Evolutionary conservation across 441 rosid genomes (phyloP), one percentile per base, ranked within the genome.

Genomic region (Pelargonium australe): DNA sequence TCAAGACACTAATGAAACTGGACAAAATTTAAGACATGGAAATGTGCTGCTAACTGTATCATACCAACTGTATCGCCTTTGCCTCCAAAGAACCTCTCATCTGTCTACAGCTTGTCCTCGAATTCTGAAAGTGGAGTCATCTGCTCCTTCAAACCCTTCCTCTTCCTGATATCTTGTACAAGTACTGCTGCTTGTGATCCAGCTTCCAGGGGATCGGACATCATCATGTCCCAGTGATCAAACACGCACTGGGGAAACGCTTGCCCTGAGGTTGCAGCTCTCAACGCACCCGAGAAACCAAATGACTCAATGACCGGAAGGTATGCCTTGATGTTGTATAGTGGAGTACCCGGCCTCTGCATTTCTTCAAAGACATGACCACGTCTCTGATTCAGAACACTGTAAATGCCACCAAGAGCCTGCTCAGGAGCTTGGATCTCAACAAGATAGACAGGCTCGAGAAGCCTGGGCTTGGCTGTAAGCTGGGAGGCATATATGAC

Each of bases 71-170:
- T 34, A 34, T 34, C 0, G 37, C 37, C 37, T 1, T 34, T 34
- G 37, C 37, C 37, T 34, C 37, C 5, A 34, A 34, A 34, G 6
- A 34, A 34, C 5, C 37, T 34, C 37, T 34, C 5, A 34, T 34
- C 37, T 53, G 60, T 16, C 14, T 53, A 53, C 20, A 53, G 74
- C 78, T 81, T 81, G 73, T 81, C 87, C 74, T 81, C 83, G 34
- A 34, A 79, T 12, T 77, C 87, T 0, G 87, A 79, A 0, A 76
- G 72, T 10, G 85, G 80, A 4, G 83, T 81, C 80, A 79, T 83
- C 78, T 72, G 79, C 44, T 84, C 82, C 82, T 84, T 84, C 83
- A 84, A 72, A 5, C 85, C 85, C 85, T 84, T 84, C 67, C 87
- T 80, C 83, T 79, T 84, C 28, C 87, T 78, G 76, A 84, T 84